phyloP scores from a whole-genome alignment of 192 early-diverging fungal species.

The Pilobolus umbonatus region DNA sequence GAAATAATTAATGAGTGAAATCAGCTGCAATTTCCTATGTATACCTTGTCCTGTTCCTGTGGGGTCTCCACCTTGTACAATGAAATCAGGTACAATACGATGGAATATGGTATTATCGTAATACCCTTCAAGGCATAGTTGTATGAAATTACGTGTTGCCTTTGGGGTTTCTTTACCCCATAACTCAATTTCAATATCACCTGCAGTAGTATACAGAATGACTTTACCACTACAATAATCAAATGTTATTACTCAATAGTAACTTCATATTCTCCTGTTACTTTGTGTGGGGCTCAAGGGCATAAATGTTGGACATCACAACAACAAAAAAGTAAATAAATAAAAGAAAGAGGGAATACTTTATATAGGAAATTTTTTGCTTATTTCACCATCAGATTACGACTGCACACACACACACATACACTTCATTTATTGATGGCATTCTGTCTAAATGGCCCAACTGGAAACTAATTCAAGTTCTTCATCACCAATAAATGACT shows the following conservation, averaged over 20 bases:
- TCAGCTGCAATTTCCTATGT: background rate
- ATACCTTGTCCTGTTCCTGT: conserved; percentile 68
- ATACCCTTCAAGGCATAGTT: conserved; percentile 87
- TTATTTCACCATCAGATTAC: too few relatives aligned
- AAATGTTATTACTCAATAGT: background rate
- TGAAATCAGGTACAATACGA: conserved; percentile 83
- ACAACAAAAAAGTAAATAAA: too few relatives aligned
- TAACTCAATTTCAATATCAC: conserved; percentile 87
- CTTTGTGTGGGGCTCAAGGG: conserved; percentile 53
- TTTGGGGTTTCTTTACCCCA: conserved; percentile 94
- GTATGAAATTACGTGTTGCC: conserved; percentile 93
- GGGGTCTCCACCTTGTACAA: conserved; percentile 94
- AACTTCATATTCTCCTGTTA: conserved; percentile 15
- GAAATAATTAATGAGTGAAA: background rate
- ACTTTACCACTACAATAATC: conserved; percentile 58
- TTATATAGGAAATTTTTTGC: too few relatives aligned
- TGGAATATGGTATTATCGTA: conserved; percentile 90
- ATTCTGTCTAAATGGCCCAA: conserved; percentile 73
- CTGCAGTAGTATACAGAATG: conserved; percentile 76
- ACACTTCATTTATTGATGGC: too few relatives aligned
- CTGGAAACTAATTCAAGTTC: conserved; percentile 45
- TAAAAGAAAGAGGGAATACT: too few relatives aligned
- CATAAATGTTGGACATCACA: conserved; percentile 56
- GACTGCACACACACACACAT: too few relatives aligned
- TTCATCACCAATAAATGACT: conserved; percentile 68